A percentile compares a stretch with the other conserved stretches of the same genome.
Conservation (phyloP, 192 early-diverging fungal genomes). For the Entomortierella parvispora region DNA sequence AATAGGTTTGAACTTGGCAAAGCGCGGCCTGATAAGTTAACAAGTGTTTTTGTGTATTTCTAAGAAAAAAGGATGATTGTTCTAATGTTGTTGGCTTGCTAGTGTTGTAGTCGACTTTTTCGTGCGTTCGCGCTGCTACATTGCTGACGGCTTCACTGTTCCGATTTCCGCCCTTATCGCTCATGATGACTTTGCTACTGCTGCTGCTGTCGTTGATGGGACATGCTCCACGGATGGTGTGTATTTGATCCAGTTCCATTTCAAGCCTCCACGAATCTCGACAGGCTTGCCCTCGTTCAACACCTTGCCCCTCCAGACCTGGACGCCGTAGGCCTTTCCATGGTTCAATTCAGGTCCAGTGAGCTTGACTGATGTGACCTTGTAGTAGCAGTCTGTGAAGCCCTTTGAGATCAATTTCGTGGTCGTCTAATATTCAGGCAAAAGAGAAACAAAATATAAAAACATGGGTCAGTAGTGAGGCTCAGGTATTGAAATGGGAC, state of each 20-base stretch:
- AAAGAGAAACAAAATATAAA: not conserved
- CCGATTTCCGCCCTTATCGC: too few relatives aligned
- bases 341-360: slow-evolving; percentile 38
- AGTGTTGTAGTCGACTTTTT: too few relatives aligned
- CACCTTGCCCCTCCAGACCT: slow-evolving; percentile 51
- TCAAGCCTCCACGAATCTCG: slow-evolving; percentile 51
- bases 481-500: too few relatives aligned
- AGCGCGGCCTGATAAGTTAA: too few relatives aligned
- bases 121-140: too few relatives aligned
- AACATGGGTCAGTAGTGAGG: too few relatives aligned
- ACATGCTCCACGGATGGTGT: slow-evolving; percentile 46
- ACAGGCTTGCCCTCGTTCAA: slow-evolving; percentile 51
- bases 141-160: too few relatives aligned
- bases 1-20: too few relatives aligned
- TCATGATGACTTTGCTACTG: not conserved
- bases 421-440: slow-evolving; percentile 23
- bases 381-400: slow-evolving; percentile 52
- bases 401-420: slow-evolving; percentile 47
- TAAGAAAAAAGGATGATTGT: too few relatives aligned
- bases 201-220: slow-evolving; percentile 11
- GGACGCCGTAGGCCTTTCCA: slow-evolving; percentile 47
- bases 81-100: too few relatives aligned
- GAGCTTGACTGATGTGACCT: slow-evolving; percentile 45
- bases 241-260: slow-evolving; percentile 53
- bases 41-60: too few relatives aligned